Evolutionary conservation across 345 rosid species (phyloP), one percentile per base, ranked within the genome.

Genomic region (Salix arbutifolia): DNA sequence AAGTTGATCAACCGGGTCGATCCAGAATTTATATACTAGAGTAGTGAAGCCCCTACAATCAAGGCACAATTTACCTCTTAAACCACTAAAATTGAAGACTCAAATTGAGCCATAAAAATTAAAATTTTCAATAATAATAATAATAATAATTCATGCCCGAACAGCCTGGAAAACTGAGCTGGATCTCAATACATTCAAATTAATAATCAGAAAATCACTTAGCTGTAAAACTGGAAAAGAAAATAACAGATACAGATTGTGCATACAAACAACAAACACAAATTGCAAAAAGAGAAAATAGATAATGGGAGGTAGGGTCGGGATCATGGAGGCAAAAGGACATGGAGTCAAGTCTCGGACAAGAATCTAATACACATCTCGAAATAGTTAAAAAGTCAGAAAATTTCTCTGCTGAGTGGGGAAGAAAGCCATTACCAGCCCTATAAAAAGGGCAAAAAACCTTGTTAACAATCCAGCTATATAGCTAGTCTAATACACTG

Each of bases 281-380:
- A 46, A 44, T 3, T 28, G 8, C 1, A 19, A 12, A 35, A 14
- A 6, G 65, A 35, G 61, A 50, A 50, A 0, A 19, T 30, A 46
- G 25, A 8, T 2, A 21, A 19, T n/a, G 23, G 8, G 23, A 61
- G 65, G 76, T 38, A 73, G 70, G 50, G 40, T 3, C 50, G 9
- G 40, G 71, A 50, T 18, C n/a, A 38, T 7, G 16, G 44, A 6
- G 10, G 61, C 25, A 76, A 19, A 53, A 71, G 65, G 71, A 65
- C 44, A 35, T 10, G 40, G 42, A 50, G 48, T 48, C 38, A 35
- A 35, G 58, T 37, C 72, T 8, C 1, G 33, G 33, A 52, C 38
- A 66, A 61, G 8, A 61, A 60, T 74, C 78, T 70, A 77, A n/a
- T 35, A 40, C 64, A 31, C 19, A 35, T 53, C 74, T 33, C 30